Base-by-base conservation (phyloP, 2,329 filamentous ascomycete genomes). In the Lasiodiplodia citricola region DNA sequence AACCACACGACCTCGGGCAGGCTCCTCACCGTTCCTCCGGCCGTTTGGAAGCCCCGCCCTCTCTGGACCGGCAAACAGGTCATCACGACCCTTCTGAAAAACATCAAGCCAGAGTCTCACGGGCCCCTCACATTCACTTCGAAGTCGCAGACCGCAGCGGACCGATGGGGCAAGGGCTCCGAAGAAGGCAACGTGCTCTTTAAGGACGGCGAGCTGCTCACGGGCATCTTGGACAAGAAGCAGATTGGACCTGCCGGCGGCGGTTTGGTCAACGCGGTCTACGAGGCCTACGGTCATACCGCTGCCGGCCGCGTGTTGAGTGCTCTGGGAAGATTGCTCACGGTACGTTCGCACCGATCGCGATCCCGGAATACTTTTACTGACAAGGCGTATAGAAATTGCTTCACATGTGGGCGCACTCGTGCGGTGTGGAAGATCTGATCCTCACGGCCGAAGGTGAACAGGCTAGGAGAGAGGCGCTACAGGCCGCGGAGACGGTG, bases 41-140 rank as follows among this genome's bases (percentile, higher is more conserved):
- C 94, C 2, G 85, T 98, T 52, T 84, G 94, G 73, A 96, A 94
- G 78, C 96, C 96, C 0, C 87, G 86, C 51, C 87, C 88, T 37
- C 83, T 94, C 66, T 99, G 96, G 96, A 98, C 94, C 2, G 96
- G 96, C 71, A 99, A 99, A 82, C 96, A 99, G 77, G 86, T 99
- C 58, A 92, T 99, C 71, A 95, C 93, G 3, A 97, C 94, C 0
- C 91, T 99, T 8, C 82, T 99, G 68, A 94, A 93, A 80, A 99
- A 99, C 76, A 94, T 98, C 73, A 91, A 89, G 71, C 96, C 96
- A 0, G 80, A 86, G 13, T 88, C 90, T 71, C 92, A 91, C 73
- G 89, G 91, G 68, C 91, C 92, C 35, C 83, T 98, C 38, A 94
- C 90, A 74, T 88, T 98, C 81, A 88, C 86, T 11, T 92, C 93